Base-by-base conservation (phyloP, 495 filamentous ascomycete genomes). In the Antarctomyces pellizariae region DNA sequence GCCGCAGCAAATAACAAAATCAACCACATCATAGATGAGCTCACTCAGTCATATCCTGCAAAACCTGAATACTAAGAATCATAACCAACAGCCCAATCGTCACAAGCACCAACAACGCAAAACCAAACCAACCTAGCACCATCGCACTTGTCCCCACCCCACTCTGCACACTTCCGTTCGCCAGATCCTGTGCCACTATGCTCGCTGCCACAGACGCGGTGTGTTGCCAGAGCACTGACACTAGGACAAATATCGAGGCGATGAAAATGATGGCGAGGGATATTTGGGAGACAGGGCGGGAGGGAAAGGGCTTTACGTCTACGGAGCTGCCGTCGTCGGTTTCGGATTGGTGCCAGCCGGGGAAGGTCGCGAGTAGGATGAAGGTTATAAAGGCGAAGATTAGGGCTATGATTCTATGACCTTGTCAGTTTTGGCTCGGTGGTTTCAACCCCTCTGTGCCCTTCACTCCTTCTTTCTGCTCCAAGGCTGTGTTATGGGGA, bases 51-150 rank as follows among this genome's bases (percentile, higher is more conserved):
- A 11, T 22, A 22, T 22, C 19, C 7, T 22, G 19, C 28, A 44
- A 26, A 16, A 89, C 53, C 17, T 64, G 59, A 37, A 91, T 79
- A 51, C 79, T 90, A 44, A 91, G 52, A 34, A 90, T 89, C 84
- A 95, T 95, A 36, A 93, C 73, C 19, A 95, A 55, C 46, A 95
- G 47, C 13, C 84, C 84, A 43, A 93, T 89, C 10, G 84, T 91
- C 16, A 91, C 80, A 18, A 93, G 68, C 29, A 93, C 84, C 35
- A 95, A 56, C 32, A 93, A 42, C 17, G 73, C 75, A 41, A 95
- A 95, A 8, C 79, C 75, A 47, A 95, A 93, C 84, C 84, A 95
- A 14, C 84, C 84, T 39, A 95, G 59, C 16, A 93, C 75, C 78
- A 95, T 95, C 6, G 84, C 84, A 2, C 70, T 75, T 3, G 75